Evolutionary conservation across 768 basidiomycete species (phyloP).

Genomic region (Royoungia palumana): DNA sequence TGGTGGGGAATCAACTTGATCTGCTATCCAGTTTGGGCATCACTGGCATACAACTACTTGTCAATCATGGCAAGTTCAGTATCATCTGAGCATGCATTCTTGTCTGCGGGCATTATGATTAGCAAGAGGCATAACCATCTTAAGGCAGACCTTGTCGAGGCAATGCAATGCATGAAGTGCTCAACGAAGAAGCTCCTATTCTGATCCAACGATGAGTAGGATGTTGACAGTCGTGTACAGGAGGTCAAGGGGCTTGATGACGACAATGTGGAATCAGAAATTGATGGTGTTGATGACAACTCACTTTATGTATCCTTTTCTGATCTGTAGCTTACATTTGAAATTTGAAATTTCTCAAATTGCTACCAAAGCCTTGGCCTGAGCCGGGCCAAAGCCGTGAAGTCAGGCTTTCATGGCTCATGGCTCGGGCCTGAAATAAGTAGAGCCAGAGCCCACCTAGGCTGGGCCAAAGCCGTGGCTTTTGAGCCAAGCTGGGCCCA

Average conservation of each 20-base stretch:
- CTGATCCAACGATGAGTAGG: no score
- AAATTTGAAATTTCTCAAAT: no score
- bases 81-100: not conserved
- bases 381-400: no score
- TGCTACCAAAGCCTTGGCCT: no score
- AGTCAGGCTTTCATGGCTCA: no score
- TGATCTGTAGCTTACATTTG: no score
- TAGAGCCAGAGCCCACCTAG: not conserved
- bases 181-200: not conserved
- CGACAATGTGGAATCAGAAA: no score
- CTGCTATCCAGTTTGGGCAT: not conserved
- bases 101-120: not conserved
- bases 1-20: not conserved
- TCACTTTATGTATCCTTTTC: no score
- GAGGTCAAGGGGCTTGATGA: no score
- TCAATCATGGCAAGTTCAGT: not conserved
- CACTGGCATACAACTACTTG: not conserved
- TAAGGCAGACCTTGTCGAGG: not conserved
- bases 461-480: not conserved
- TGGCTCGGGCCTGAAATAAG: not conserved
- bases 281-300: no score
- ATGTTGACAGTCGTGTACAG: no score
- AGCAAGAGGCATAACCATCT: not conserved
- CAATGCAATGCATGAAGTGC: not conserved
- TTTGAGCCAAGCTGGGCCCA: not conserved